These are phyloP conservation scores for Suhomyces yuchorum DNA, from an alignment of 1,139 yeast genomes.

Conservation along the genomic window DNA sequence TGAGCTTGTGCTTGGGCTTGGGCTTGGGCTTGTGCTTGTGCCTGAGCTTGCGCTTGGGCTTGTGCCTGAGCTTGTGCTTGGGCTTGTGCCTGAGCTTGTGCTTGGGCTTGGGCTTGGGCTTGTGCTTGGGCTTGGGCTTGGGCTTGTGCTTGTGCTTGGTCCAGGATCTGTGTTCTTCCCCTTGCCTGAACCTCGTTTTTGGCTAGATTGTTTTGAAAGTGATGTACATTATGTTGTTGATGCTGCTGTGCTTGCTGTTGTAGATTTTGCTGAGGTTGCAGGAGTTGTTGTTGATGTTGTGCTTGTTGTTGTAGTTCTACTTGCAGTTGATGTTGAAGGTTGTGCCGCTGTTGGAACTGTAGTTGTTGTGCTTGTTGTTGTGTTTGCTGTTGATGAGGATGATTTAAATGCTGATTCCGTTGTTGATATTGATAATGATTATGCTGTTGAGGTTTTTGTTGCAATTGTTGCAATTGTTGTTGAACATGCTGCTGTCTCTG, in stretches of 20 bases:
- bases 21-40: background rate
- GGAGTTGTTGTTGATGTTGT: background rate
- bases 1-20: background rate
- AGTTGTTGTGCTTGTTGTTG: background rate
- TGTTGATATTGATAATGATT: constrained; percentile 3
- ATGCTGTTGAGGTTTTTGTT: background rate
- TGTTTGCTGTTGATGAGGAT: background rate
- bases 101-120: constrained; percentile 4
- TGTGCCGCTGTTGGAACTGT: background rate
- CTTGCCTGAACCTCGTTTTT: constrained; percentile 6
- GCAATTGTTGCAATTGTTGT: background rate
- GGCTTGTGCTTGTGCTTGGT: constrained; percentile 3
- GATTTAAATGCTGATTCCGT: constrained; percentile 9
- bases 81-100: background rate
- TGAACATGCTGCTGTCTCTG: background rate
- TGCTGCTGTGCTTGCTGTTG: constrained; percentile 12
- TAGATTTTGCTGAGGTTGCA: background rate
- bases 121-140: background rate
- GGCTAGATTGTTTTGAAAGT: constrained; percentile 13
- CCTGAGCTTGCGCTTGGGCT: background rate
- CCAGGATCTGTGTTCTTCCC: constrained; percentile 1
- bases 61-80: constrained; percentile 4
- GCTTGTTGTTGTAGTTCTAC: background rate
- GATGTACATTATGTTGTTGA: constrained; percentile 13
- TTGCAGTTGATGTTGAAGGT: too few relatives aligned